Base-by-base conservation (phyloP, 2,329 filamentous ascomycete genomes). In the Cladosporium phlei region DNA sequence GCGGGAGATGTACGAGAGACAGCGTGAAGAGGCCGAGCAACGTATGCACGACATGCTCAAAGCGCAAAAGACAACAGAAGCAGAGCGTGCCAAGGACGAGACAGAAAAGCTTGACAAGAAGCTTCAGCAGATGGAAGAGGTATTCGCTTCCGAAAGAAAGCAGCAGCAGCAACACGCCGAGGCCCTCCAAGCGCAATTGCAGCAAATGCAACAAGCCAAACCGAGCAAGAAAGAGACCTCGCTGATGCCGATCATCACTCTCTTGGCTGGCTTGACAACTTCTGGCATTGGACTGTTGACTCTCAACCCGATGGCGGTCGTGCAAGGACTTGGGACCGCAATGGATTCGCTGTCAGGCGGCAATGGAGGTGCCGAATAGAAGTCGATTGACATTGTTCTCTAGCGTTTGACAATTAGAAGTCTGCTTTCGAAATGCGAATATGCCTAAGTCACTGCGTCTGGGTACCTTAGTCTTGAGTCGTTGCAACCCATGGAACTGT, bases 41-140 rank as follows among this genome's bases (percentile, higher is more conserved):
- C 35, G 44, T 21, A 39, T 47, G 35, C 44, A 47, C n/a, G 35
- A 47, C 4, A 11, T 40, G 22, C 21, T 47, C n/a, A 33, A 39
- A 16, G 27, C 19, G 14, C 44, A 47, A n/a, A 47, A 47, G 29
- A 39, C 37, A 5, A 40, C 35, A 2, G 44, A 47, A 22, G 44
- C 44, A 2, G 33, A 47, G 12, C 28, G 44, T 2, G 44, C 44
- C 4, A 32, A 17, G 9, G 35, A 47, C 12, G 45, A 39, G 8
- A 47, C 40, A n/a, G 45, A 47, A 24, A 40, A 39, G 16, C 29
- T 47, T 11, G 45, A 47, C 21, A 17, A 25, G 11, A 39, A 34
- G 37, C 35, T 40, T 17, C 21, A 39, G 16, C 35, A 47, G 28
- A 39, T 47, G 35, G 44, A 47, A 11, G 34, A 47, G 28, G 20